phyloP scores from a whole-genome alignment of 306 rosid genomes.

The Citrullus mucosospermus region DNA sequence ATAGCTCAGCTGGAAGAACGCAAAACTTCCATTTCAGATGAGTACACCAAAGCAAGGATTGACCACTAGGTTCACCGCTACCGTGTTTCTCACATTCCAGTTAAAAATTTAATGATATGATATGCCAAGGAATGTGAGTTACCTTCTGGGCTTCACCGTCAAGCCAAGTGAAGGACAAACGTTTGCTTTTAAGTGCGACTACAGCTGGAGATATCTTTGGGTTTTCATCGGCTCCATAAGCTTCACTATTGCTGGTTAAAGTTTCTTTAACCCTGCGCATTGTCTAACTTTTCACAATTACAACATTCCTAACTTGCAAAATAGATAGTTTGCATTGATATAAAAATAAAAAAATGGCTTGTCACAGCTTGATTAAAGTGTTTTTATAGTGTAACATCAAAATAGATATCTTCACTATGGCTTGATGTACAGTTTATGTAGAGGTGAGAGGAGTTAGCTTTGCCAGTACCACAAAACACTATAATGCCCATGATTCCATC shows the following conservation, averaged over 20 bases:
- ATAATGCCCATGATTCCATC: not conserved
- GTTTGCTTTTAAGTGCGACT: conserved; percentile 37
- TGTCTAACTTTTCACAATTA: conserved; percentile 48
- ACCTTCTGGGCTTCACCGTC: conserved; percentile 91
- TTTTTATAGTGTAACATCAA: not conserved
- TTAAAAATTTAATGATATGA: conserved; percentile 1
- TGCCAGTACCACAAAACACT: not conserved
- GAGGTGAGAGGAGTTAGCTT: not conserved
- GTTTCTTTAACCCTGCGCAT: conserved; percentile 66
- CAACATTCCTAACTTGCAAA: conserved; percentile 15
- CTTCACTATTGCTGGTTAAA: conserved; percentile 32
- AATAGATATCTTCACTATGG: not conserved
- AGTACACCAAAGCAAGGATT: not conserved
- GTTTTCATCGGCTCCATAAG: conserved; percentile 28
- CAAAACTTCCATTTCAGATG: not conserved
- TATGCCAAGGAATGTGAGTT: conserved; percentile 1
- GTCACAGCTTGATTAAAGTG: not conserved
- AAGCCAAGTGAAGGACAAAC: conserved; percentile 88
- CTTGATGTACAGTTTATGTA: not conserved
- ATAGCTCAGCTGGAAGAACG: not conserved
- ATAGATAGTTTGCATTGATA: not conserved
- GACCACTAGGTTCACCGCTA: not conserved
- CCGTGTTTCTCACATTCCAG: not conserved
- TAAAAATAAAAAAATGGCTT: not conserved
- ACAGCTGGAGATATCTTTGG: conserved; percentile 42